Evolutionary conservation across 441 rosid species (phyloP).

Genomic region (Eutrema salsugineum): DNA sequence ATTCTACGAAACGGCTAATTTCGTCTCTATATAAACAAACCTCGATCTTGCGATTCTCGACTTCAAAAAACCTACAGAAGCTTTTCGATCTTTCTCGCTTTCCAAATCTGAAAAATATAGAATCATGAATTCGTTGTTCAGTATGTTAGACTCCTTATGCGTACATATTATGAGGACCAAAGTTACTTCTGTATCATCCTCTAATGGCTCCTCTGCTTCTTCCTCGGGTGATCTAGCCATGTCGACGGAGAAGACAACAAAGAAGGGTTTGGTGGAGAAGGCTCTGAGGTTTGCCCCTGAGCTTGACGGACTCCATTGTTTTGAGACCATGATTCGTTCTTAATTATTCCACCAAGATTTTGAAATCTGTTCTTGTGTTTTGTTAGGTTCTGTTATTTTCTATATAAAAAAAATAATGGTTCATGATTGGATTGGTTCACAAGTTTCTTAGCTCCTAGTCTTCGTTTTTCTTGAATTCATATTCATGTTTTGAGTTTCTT

Average conservation of each 20-base stretch:
- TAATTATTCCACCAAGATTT: background rate
- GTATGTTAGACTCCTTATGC: slow-evolving; percentile 1
- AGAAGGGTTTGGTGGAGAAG: background rate
- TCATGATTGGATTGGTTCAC: too few species aligned
- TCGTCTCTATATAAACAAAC: too few species aligned
- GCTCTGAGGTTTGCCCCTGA: background rate
- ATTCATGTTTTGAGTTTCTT: too few species aligned
- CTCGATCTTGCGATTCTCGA: too few species aligned
- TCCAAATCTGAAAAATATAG: background rate
- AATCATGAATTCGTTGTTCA: slow-evolving; percentile 23
- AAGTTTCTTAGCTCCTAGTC: too few species aligned
- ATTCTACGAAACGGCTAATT: too few species aligned
- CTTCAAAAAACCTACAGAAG: background rate
- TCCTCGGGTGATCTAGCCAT: background rate
- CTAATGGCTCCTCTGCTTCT: background rate
- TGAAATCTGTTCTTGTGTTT: too few species aligned
- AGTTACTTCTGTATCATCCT: background rate
- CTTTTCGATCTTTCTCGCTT: background rate
- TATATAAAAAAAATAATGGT: too few species aligned
- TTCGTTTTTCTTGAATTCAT: too few species aligned
- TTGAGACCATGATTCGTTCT: slow-evolving; percentile 8
- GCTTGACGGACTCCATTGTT: slow-evolving; percentile 23
- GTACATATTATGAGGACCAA: background rate
- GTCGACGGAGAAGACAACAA: background rate
- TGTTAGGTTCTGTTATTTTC: too few species aligned